Evolutionary conservation across 176 grass and related monocot species (phyloP), one percentile per base, ranked within the genome.

Genomic region (Phragmites australis): DNA sequence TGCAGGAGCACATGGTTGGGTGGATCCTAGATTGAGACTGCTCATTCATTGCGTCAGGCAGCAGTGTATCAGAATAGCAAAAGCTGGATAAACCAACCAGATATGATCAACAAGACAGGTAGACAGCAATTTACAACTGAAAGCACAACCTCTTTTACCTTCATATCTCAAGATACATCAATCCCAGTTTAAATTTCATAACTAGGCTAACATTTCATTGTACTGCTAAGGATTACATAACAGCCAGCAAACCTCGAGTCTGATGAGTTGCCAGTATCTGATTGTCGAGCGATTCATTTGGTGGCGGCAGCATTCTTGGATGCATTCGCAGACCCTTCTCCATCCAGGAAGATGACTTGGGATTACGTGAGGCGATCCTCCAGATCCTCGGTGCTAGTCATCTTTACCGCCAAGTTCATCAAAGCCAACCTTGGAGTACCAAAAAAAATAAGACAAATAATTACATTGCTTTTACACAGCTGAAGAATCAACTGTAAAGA

Each of bases 401-500:
- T 99, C 96, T 54, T 91, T 91, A 39, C 92, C 90, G 48, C 96
- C 96, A n/a, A 99, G 96, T 37, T 99, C 90, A 84, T 95, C 86
- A 76, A 99, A 99, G 41, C 96, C 96, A 57, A 95, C 92, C 96
- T 99, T 65, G 42, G 10, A 63, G 59, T 55, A 70, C 15, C 45
- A 63, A 1, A 40, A 70, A 29, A 43, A 88, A 58, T 39, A 19
- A 45, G 54, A 16, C 4, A 71, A 21, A 15, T 71, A 48, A 64
- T 45, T 52, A 31, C 18, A 54, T n/a, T 62, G 51, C 65, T n/a
- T 59, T 40, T 2, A 21, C 19, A 51, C 17, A 31, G 17, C 30
- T 53, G 57, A 79, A 60, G 32, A 40, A 81, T 43, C 9, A 34
- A 43, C 53, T 74, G 18, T 19, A 21, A 81, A 39, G 26, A 29